Conservation (phyloP, 306 rosid species). For the Carpinus viminea region DNA sequence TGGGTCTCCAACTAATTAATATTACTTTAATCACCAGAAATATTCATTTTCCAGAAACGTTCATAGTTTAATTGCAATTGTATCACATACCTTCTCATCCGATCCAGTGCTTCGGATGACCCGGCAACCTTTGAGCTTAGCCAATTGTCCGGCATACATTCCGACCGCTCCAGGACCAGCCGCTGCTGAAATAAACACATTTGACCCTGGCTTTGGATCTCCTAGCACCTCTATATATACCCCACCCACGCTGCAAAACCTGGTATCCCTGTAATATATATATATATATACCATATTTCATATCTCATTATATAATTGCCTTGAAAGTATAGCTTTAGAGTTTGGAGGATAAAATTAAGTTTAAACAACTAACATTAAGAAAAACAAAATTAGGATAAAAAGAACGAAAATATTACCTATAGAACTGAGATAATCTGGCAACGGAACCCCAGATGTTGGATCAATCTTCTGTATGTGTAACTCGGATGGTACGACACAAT, state of each 20-base stretch:
- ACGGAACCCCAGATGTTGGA: constrained; percentile 37
- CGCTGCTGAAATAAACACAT: constrained; percentile 64
- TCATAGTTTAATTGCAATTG: not conserved
- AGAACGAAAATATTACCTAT: constrained; percentile 25
- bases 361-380: not conserved
- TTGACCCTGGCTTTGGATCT: constrained; percentile 48
- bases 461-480: constrained; percentile 32
- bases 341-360: not conserved
- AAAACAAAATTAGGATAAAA: not conserved
- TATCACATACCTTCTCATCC: constrained; percentile 43
- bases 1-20: no score
- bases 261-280: constrained; percentile 48
- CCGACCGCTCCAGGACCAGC: constrained; percentile 75
- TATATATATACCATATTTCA: not conserved
- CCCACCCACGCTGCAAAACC: constrained; percentile 79
- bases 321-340: not conserved
- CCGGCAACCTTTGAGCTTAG: constrained; percentile 64
- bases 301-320: not conserved
- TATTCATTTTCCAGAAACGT: not conserved
- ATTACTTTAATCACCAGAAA: no score
- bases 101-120: constrained; percentile 68
- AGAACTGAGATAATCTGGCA: constrained; percentile 50
- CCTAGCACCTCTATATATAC: constrained; percentile 50
- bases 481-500: constrained; percentile 31
- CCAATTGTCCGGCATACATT: constrained; percentile 64